phyloP scores from a whole-genome alignment of 2,329 filamentous ascomycete genomes.

The Exophiala viscosa region DNA sequence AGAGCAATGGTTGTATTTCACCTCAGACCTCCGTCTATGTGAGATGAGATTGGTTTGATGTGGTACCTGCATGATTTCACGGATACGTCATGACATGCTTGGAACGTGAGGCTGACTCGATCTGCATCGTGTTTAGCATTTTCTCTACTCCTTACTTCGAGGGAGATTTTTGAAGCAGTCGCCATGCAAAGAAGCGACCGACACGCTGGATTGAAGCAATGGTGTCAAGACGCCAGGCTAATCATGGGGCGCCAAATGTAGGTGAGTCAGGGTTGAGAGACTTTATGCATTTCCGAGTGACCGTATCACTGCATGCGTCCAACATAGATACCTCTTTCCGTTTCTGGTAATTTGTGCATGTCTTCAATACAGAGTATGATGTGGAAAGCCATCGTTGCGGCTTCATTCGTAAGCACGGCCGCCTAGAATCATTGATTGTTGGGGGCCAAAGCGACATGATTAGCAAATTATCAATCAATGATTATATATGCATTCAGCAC shows the following conservation, averaged over 20 bases:
- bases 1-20: background rate
- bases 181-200: no score
- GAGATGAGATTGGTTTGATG: background rate
- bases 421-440: background rate
- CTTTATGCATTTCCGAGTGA: no score
- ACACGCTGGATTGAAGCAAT: no score
- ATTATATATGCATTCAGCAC: background rate
- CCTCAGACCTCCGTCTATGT: background rate
- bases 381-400: background rate
- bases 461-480: conserved; percentile 7
- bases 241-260: no score
- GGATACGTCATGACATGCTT: background rate
- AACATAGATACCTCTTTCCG: conserved; percentile 3
- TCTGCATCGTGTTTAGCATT: background rate
- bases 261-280: no score
- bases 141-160: conserved; percentile 25
- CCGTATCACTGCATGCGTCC: background rate
- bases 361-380: background rate
- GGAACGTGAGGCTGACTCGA: background rate
- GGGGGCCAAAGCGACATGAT: conserved; percentile 2
- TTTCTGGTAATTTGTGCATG: conserved; percentile 1
- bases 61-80: background rate
- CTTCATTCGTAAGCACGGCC: background rate
- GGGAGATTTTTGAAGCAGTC: no score
- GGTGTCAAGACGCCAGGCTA: no score